Evolutionary conservation across 495 filamentous ascomycete genomes (phyloP), one percentile per base, ranked within the genome.

Genomic region (Copromyces sp.): DNA sequence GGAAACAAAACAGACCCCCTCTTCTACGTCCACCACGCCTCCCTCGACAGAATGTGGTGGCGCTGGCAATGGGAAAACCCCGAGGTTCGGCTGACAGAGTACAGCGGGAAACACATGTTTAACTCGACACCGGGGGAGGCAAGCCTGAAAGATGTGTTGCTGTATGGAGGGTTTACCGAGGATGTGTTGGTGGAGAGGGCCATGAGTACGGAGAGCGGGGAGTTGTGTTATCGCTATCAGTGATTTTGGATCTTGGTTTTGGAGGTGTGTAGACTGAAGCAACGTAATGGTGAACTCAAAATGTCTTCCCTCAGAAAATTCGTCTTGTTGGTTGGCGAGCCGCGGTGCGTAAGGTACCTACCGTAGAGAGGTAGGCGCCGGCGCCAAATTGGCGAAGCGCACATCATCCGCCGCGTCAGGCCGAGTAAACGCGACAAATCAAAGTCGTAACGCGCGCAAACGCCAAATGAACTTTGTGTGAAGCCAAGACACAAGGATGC

Each of bases 41-140:
- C 32, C 9, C 69, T 71, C 2, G 69, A 71, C 69, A 41, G 69
- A 5, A 71, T 71, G 69, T 71, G 69, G 69, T 71, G 69, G 69
- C 40, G 42, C 0, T 71, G 69, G 69, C 69, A 71, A 3, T n/a
- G 44, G 41, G 69, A 71, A 0, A 68, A 61, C 2, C 69, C 69
- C 1, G 44, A 45, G 12, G 69, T 53, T 0, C 2, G 69, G 16
- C 40, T 71, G 5, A 0, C 1, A 16, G 69, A 53, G 0, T 71
- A 71, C 35, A 44, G 35, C 39, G 69, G 69, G 29, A 71, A 65
- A 44, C 69, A 71, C 69, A 71, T 71, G 69, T 71, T 59, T 7
- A 71, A 71, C 32, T 71, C 69, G 20, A 47, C 69, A 4, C 39
- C 40, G 5, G 69, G 42, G n/a, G 42, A 71, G 20, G 69, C 69